phyloP scores from a whole-genome alignment of 768 basidiomycete genomes.

The Phylloporus scabripes region DNA sequence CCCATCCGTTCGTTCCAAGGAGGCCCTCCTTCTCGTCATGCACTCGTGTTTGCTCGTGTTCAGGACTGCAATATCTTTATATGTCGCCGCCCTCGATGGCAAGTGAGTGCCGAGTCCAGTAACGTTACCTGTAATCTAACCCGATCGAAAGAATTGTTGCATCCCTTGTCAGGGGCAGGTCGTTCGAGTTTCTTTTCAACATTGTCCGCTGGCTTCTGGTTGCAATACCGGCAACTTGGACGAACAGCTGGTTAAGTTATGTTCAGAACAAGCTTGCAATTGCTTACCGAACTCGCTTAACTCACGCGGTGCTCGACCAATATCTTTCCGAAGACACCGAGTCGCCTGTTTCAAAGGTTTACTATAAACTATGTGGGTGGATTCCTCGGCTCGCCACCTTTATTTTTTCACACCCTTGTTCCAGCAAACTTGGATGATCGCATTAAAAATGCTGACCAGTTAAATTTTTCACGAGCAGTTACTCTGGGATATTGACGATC shows the following conservation, averaged over 20 bases:
- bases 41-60: slow-evolving; percentile 88
- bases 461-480: slow-evolving; percentile 16
- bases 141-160: slow-evolving; percentile 75
- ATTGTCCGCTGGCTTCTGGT: slow-evolving; percentile 88
- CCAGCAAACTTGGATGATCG: slow-evolving; percentile 91
- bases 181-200: slow-evolving; percentile 72
- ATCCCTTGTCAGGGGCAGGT: slow-evolving; percentile 83
- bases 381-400: neutral
- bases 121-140: neutral
- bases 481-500: slow-evolving; percentile 9
- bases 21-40: slow-evolving; percentile 79
- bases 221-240: slow-evolving; percentile 90
- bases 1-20: slow-evolving; percentile 78
- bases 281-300: slow-evolving; percentile 83
- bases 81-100: slow-evolving; percentile 92
- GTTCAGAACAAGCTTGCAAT: slow-evolving; percentile 91
- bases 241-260: slow-evolving; percentile 88
- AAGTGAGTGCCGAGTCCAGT: slow-evolving; percentile 44
- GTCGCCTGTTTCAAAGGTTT: slow-evolving; percentile 70
- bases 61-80: slow-evolving; percentile 86
- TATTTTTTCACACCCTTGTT: slow-evolving; percentile 1
- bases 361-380: slow-evolving; percentile 82
- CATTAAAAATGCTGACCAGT: slow-evolving; percentile 96
- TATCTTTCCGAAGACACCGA: slow-evolving; percentile 76
- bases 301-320: slow-evolving; percentile 71